A percentile compares a stretch with the other conserved stretches of the same genome.
Conservation (phyloP, 371 early-diverging fungal genomes). For the Rhizopus delemar region DNA sequence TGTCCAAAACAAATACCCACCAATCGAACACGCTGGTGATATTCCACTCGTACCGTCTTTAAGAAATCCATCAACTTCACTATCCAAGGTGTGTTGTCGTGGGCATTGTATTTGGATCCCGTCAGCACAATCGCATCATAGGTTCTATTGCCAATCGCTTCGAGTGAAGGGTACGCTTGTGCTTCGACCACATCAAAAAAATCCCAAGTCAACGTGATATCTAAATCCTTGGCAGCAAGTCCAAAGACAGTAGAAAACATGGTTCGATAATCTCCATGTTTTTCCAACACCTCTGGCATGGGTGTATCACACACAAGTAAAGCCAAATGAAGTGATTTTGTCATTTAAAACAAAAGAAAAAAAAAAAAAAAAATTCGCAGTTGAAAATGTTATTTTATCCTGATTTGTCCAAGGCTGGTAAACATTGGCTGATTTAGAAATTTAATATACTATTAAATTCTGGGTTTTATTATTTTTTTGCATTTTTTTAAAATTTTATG, state of each 20-base stretch:
- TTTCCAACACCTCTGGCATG: conserved; percentile 44
- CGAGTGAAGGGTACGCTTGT: conserved; percentile 42
- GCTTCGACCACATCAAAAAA: conserved; percentile 45
- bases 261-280: conserved; percentile 55
- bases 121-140: conserved; percentile 37
- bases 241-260: conserved; percentile 42
- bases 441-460: no score
- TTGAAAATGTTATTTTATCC: no score
- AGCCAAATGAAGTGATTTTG: conserved; percentile 30
- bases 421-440: no score
- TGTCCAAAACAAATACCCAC: conserved; percentile 79
- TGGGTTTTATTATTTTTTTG: no score
- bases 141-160: conserved; percentile 26
- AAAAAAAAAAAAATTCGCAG: no score
- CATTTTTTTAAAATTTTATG: no score
- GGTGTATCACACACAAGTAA: conserved; percentile 62
- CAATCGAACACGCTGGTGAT: conserved; percentile 17
- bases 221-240: conserved; percentile 26
- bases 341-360: conserved; percentile 6
- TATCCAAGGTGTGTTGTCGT: conserved; percentile 63
- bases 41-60: neutral
- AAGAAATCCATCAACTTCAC: conserved; percentile 52
- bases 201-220: conserved; percentile 30
- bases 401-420: no score
- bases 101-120: conserved; percentile 37